Base-by-base conservation (phyloP, 805 yeast genomes). In the Candida nonsorbophila region DNA sequence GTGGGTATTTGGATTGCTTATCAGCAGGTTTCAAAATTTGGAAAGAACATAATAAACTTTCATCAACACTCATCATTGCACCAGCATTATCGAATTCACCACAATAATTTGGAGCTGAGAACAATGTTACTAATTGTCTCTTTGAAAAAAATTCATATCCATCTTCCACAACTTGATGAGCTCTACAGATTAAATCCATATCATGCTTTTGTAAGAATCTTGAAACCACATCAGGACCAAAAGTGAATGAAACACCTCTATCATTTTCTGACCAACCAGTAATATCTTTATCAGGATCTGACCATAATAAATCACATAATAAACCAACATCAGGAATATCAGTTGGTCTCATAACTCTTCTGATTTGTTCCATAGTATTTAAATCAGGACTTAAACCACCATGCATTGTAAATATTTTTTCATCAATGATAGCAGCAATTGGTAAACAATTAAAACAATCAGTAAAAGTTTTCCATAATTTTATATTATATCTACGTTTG, bases 51-150 rank as follows among this genome's bases (percentile, higher is more conserved):
- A 90, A 71, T 51, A 90, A 74, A 59, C 90, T 80, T 65, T 92
- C 97, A 60, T 92, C 97, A 34, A 90, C 97, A 51, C 94, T 79
- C 98, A 90, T 90, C 97, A 92, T 92, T 23, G 98, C 98, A 53
- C 97, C 98, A 2, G 97, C 97, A 53, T 90, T 90, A 62, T 90
- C 98, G 55, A 90, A 90, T 62, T 92, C 97, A 49, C 98, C 98
- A 73, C 97, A 92, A 59, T 88, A 88, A 63, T 92, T 92, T 47
- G 98, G 98, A 34, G 98, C 98, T 31, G 92, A 79, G 58, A 90
- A 90, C 44, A 90, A 70, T 18, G 98, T 90, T 28, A 90, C 97
- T 53, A 90, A 74, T 62, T 90, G 97, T 54, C 97, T 82, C 60
- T 90, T 90, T 42, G 92, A 77, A 61, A 92, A 90, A 56, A 90